phyloP scores from a whole-genome alignment of 495 filamentous ascomycete species.

The Parachaetomium inaequale region DNA sequence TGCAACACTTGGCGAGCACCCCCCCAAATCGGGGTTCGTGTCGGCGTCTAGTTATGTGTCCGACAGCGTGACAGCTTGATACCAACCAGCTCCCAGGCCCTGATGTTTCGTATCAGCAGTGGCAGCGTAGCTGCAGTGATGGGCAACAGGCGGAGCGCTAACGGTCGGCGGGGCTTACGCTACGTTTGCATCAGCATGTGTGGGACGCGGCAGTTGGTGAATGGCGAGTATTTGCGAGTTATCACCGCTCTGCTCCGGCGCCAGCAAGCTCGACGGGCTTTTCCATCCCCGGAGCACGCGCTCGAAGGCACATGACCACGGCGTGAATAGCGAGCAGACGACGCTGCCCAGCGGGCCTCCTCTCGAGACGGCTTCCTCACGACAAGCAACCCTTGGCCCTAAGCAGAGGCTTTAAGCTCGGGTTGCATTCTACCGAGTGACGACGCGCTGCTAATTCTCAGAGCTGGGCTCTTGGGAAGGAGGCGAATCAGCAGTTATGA shows the following conservation, averaged over 20 bases:
- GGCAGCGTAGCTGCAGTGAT: background rate
- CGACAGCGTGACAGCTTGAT: background rate
- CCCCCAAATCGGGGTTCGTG: background rate
- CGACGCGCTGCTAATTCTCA: background rate
- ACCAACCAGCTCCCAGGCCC: background rate
- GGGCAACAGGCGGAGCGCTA: background rate
- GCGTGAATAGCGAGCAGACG: background rate
- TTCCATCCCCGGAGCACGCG: background rate
- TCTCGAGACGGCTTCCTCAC: too few species aligned
- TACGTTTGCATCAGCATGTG: conserved; percentile 13
- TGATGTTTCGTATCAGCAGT: background rate
- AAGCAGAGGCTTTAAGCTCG: too few species aligned
- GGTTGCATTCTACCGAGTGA: background rate
- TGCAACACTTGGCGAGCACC: background rate
- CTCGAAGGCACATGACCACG: background rate
- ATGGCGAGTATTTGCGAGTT: conserved; percentile 12
- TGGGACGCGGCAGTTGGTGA: conserved; percentile 11
- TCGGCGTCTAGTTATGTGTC: conserved; percentile 12
- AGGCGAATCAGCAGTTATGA: background rate
- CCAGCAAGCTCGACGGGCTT: background rate
- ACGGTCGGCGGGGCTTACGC: conserved; percentile 7
- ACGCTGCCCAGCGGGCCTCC: background rate
- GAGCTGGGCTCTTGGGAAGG: background rate
- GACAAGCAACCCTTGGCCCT: background rate
- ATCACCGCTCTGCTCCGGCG: background rate